phyloP scores from a whole-genome alignment of 2,329 filamentous ascomycete genomes.

The Cladophialophora yegresii region DNA sequence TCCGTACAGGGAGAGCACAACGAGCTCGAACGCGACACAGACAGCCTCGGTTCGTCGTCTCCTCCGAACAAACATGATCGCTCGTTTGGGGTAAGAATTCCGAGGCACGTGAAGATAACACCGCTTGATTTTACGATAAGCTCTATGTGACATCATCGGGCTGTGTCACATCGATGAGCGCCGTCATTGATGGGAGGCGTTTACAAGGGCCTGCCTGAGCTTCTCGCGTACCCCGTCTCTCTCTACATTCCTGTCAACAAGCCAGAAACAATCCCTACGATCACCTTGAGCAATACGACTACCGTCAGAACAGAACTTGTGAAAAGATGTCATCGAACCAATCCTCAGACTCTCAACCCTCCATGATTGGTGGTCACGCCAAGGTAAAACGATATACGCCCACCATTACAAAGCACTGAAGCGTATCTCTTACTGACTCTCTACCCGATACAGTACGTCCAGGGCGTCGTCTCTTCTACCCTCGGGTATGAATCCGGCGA shows the following conservation, averaged over 20 bases:
- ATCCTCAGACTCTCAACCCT: conserved; percentile 30
- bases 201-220: not conserved
- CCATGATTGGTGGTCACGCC: conserved; percentile 33
- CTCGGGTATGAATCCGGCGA: conserved; percentile 34
- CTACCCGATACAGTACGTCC: conserved; percentile 33
- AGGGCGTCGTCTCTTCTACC: conserved; percentile 33
- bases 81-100: not conserved
- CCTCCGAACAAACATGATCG: not conserved
- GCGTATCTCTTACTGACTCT: not conserved
- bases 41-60: conserved; percentile 4
- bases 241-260: not conserved
- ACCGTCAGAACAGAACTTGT: not conserved
- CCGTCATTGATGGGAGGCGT: conserved; percentile 1
- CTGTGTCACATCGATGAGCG: not conserved
- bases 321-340: conserved; percentile 18
- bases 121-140: not conserved
- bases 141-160: not conserved
- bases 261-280: not conserved
- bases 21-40: not conserved
- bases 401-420: not conserved
- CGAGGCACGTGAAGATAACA: conserved; percentile 1
- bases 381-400: conserved; percentile 22
- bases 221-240: not conserved
- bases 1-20: not conserved
- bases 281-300: not conserved